phyloP scores from a whole-genome alignment of 2,329 filamentous ascomycete genomes.

The Paecilomyces fulvus region DNA sequence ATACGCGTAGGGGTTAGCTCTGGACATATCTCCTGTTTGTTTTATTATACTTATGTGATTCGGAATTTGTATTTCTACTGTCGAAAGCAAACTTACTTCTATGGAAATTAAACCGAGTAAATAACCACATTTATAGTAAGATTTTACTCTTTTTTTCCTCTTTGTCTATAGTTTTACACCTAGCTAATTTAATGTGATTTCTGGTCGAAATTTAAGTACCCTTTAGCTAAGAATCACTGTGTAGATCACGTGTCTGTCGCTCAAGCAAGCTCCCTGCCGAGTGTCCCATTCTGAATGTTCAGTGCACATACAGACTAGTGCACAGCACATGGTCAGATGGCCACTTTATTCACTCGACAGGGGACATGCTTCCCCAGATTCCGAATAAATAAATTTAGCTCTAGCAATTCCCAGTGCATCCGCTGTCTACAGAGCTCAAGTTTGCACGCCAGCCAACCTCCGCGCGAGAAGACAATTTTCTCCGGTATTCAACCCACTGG shows the following conservation, averaged over 20 bases:
- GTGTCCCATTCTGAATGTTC: too few relatives aligned
- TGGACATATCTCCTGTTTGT: background rate
- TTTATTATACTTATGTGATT: conserved; percentile 3
- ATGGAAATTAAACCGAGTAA: background rate
- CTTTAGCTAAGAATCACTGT: background rate
- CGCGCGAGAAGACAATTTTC: conserved; percentile 55
- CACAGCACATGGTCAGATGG: background rate
- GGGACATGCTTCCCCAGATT: background rate
- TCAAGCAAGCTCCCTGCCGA: background rate
- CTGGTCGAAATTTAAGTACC: too few relatives aligned
- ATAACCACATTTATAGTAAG: background rate
- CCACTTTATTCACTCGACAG: background rate
- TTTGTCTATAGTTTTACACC: too few relatives aligned
- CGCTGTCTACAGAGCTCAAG: background rate
- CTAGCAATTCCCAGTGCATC: background rate
- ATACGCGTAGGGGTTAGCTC: conserved; percentile 21
- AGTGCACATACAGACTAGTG: background rate
- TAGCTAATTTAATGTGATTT: too few relatives aligned
- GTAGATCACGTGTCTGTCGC: background rate
- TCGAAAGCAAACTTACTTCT: background rate
- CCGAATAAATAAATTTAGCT: background rate
- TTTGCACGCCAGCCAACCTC: conserved; percentile 1
- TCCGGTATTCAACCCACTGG: conserved; percentile 97
- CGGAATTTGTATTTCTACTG: background rate
- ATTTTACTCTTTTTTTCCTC: background rate